Conservation (phyloP, 495 filamentous ascomycete genomes). For the Xylaria castorea region DNA sequence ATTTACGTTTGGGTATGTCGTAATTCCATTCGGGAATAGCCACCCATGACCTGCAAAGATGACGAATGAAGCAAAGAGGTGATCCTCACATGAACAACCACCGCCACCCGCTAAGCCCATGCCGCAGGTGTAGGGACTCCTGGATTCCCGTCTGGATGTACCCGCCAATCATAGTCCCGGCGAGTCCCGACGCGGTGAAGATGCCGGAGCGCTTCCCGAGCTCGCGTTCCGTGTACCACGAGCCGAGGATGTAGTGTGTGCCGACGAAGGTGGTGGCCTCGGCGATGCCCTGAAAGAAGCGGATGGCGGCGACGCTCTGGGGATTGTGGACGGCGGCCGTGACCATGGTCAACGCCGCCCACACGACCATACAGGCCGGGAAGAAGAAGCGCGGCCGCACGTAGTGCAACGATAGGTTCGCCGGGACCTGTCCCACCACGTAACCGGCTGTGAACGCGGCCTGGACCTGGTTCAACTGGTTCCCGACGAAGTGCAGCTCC, state of each 20-base stretch:
- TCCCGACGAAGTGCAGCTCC: conserved; percentile 61
- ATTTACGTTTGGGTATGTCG: too few relatives aligned
- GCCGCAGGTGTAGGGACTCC: conserved; percentile 53
- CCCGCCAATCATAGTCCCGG: conserved; percentile 57
- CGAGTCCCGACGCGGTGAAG: conserved; percentile 60
- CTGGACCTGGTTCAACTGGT: conserved; percentile 66
- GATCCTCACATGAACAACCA: conserved; percentile 65
- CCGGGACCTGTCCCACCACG: conserved; percentile 66
- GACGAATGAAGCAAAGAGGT: neutral
- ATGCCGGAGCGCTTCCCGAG: conserved; percentile 66
- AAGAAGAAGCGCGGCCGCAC: conserved; percentile 66
- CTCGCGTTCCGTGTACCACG: conserved; percentile 71
- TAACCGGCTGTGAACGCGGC: conserved; percentile 59
- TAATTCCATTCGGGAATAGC: conserved; percentile 21
- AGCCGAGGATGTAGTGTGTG: conserved; percentile 69
- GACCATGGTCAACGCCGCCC: conserved; percentile 67
- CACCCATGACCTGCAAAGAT: neutral
- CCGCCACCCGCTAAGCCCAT: conserved; percentile 65
- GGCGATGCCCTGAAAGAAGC: conserved; percentile 71
- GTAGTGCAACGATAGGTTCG: conserved; percentile 65
- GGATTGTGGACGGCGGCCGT: conserved; percentile 59
- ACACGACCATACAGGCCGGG: conserved; percentile 65
- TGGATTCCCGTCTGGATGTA: conserved; percentile 69
- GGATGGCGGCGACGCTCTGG: conserved; percentile 67
- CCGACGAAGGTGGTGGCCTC: conserved; percentile 68